Evolutionary conservation across 805 yeast species (phyloP).

Genomic region (Wickerhamiella bombiphila): DNA sequence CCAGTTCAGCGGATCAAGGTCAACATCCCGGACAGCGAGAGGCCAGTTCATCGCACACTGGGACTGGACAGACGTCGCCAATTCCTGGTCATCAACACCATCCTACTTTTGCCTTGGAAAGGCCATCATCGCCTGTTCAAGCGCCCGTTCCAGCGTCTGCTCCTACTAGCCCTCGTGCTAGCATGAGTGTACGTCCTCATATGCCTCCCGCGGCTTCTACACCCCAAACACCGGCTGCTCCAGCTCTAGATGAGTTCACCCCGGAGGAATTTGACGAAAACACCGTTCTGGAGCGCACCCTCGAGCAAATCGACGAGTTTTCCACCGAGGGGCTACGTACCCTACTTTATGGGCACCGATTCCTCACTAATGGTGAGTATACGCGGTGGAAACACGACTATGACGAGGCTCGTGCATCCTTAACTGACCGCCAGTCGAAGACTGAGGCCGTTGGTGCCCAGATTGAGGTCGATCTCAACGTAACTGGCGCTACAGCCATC

Average conservation of each 20-base stretch:
- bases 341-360: conserved; percentile 62
- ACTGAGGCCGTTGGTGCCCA: conserved; percentile 80
- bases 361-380: conserved; percentile 48
- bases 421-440: conserved; percentile 57
- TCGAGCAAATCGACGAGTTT: conserved; percentile 84
- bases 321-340: conserved; percentile 93
- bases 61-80: too few relatives aligned
- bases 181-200: neutral
- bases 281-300: conserved; percentile 63
- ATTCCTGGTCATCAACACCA: neutral
- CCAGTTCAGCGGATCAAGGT: too few relatives aligned
- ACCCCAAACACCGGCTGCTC: neutral
- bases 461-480: conserved; percentile 63
- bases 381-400: conserved; percentile 50
- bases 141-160: neutral
- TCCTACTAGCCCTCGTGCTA: neutral
- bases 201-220: neutral
- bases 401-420: conserved; percentile 67
- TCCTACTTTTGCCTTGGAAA: neutral
- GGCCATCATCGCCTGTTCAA: neutral
- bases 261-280: conserved; percentile 45
- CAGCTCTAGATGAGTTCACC: neutral
- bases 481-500: conserved; percentile 95
- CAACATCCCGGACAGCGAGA: too few relatives aligned
- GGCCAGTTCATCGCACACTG: neutral